Evolutionary conservation across 1,284 basidiomycete genomes (phyloP).

Genomic region (Macrocystidia cucumis): DNA sequence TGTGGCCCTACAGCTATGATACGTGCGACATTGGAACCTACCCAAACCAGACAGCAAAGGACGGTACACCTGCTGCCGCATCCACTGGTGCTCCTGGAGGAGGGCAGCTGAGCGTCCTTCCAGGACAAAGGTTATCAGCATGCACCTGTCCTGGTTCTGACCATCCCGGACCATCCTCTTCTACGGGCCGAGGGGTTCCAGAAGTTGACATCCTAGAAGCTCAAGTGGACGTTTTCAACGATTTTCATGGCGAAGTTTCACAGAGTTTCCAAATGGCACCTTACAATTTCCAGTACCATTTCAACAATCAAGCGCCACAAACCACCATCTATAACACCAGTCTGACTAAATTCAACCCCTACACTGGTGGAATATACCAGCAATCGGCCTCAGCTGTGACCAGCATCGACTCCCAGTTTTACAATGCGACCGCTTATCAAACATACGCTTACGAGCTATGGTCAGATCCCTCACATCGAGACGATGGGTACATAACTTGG

Average conservation of each 20-base stretch:
- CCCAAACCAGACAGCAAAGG: conserved; percentile 60
- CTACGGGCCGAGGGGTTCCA: conserved; percentile 74
- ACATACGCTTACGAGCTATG: conserved; percentile 73
- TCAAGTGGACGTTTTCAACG: conserved; percentile 38
- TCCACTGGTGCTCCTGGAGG: conserved; percentile 44
- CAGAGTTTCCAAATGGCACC: conserved; percentile 80
- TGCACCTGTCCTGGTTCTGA: conserved; percentile 80
- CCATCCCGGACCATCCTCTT: conserved; percentile 76
- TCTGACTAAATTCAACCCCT: conserved; percentile 56
- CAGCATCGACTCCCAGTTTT: conserved; percentile 44
- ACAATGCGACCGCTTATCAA: conserved; percentile 43
- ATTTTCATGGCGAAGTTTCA: conserved; percentile 58
- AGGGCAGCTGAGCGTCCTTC: conserved; percentile 53
- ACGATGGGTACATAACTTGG: conserved; percentile 72
- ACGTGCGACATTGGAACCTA: conserved; percentile 81
- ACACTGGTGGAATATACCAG: conserved; percentile 74
- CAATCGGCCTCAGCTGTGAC: conserved; percentile 70
- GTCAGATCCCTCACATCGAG: conserved; percentile 53
- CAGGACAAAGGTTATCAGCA: conserved; percentile 72
- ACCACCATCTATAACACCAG: conserved; percentile 47
- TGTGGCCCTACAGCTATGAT: conserved; percentile 81
- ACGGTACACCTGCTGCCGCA: conserved; percentile 41
- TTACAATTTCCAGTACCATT: conserved; percentile 65
- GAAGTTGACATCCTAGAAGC: conserved; percentile 86
- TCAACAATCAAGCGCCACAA: conserved; percentile 42